Conservation (phyloP, 1,284 basidiomycete species). For the Omphalotus olearius region DNA sequence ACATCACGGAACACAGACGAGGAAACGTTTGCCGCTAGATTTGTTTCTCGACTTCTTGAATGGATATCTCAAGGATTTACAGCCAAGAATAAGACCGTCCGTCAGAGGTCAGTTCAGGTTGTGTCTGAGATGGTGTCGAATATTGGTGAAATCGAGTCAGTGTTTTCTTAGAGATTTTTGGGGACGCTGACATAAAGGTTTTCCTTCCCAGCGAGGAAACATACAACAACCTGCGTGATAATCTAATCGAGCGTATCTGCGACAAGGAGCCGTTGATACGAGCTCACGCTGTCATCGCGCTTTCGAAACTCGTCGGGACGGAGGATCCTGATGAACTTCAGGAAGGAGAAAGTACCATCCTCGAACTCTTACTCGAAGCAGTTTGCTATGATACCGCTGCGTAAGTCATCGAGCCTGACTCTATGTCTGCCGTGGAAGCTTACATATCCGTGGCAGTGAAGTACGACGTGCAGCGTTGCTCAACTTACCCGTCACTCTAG, state of each 20-base stretch:
- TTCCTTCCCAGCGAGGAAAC: conserved; percentile 66
- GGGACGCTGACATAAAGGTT: neutral
- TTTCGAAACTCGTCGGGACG: conserved; percentile 79
- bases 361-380: conserved; percentile 70
- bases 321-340: conserved; percentile 69
- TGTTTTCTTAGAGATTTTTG: neutral
- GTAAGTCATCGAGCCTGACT: conserved; percentile 41
- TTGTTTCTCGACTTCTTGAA: conserved; percentile 68
- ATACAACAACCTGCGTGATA: conserved; percentile 64
- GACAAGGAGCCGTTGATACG: conserved; percentile 88
- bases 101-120: conserved; percentile 77
- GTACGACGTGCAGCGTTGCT: conserved; percentile 87
- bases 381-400: conserved; percentile 75
- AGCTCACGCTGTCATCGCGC: conserved; percentile 80
- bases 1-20: conserved; percentile 41
- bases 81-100: conserved; percentile 87
- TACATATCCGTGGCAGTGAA: conserved; percentile 50
- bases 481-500: conserved; percentile 65
- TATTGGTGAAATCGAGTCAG: conserved; percentile 80
- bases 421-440: neutral
- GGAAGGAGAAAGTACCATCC: conserved; percentile 61
- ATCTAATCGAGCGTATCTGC: conserved; percentile 72
- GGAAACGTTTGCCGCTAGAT: conserved; percentile 71
- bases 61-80: conserved; percentile 82
- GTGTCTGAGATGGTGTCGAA: conserved; percentile 80